Conservation (phyloP, 495 filamentous ascomycete species). For the Penicillium lagena region DNA sequence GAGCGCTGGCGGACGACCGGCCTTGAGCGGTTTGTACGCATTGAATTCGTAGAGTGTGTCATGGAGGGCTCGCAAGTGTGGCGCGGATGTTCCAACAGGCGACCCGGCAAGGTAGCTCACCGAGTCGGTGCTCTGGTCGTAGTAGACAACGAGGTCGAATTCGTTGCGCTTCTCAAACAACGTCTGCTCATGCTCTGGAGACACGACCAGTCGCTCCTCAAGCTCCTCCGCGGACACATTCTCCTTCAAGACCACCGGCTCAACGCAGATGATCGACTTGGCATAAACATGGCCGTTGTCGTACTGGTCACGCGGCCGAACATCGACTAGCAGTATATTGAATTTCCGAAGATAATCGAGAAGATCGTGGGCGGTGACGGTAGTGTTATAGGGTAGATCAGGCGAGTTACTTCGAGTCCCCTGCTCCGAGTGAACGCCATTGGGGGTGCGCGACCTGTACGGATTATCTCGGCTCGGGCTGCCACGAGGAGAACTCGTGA, state of each 20-base stretch:
- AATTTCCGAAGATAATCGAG: slow-evolving; percentile 55
- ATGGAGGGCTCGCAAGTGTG: slow-evolving; percentile 61
- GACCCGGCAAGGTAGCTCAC: slow-evolving; percentile 42
- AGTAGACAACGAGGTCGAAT: slow-evolving; percentile 85
- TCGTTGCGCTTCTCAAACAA: slow-evolving; percentile 71
- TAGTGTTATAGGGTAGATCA: slow-evolving; percentile 53
- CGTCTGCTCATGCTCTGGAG: slow-evolving; percentile 64
- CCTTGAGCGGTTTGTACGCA: slow-evolving; percentile 64
- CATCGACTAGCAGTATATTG: slow-evolving; percentile 75
- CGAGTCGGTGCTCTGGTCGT: slow-evolving; percentile 65
- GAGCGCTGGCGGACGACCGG: slow-evolving; percentile 60
- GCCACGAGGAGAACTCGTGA: slow-evolving; percentile 28
- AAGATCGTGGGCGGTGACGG: slow-evolving; percentile 60
- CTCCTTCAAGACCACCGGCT: slow-evolving; percentile 68
- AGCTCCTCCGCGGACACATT: slow-evolving; percentile 84
- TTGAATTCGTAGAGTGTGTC: slow-evolving; percentile 80
- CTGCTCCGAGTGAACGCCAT: slow-evolving; percentile 25
- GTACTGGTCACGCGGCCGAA: slow-evolving; percentile 74
- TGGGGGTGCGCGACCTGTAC: slow-evolving; percentile 40
- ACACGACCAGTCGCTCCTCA: slow-evolving; percentile 72
- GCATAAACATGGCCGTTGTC: slow-evolving; percentile 84
- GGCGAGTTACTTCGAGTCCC: slow-evolving; percentile 33
- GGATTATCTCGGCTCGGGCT: slow-evolving; percentile 38
- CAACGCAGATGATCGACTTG: slow-evolving; percentile 78
- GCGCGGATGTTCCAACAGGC: slow-evolving; percentile 43